Conservation (phyloP, 2,329 filamentous ascomycete species). For the Chrysosphaeria jannelii region DNA sequence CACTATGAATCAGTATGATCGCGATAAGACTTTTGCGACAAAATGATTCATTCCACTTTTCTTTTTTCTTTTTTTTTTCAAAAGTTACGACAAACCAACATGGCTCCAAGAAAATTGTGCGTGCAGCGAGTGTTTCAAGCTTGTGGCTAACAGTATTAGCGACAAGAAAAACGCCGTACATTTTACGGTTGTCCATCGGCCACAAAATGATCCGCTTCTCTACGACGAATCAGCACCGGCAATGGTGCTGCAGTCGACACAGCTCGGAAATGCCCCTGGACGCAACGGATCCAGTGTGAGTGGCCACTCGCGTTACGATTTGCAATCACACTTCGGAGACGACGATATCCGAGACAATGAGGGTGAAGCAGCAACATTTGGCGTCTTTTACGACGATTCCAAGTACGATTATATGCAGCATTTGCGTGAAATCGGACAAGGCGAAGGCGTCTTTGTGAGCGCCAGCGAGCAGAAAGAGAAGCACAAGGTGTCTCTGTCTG, state of each 20-base stretch:
- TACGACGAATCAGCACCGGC: constrained; percentile 70
- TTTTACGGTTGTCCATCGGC: constrained; percentile 81
- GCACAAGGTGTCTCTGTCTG: constrained; percentile 51
- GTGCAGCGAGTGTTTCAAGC: too few species aligned
- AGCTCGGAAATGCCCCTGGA: constrained; percentile 12
- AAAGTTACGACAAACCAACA: too few species aligned
- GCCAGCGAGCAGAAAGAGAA: constrained; percentile 35
- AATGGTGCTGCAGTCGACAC: constrained; percentile 58
- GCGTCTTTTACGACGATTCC: constrained; percentile 82
- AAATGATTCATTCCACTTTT: neutral
- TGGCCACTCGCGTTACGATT: constrained; percentile 22
- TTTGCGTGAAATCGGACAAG: constrained; percentile 57
- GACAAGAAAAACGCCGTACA: constrained; percentile 81
- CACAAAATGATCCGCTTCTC: constrained; percentile 90
- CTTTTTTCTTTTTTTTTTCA: constrained; percentile 2
- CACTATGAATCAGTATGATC: constrained; percentile 2
- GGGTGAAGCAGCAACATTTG: constrained; percentile 81
- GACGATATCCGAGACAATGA: constrained; percentile 54
- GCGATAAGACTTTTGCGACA: constrained; percentile 2
- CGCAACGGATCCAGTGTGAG: constrained; percentile 1
- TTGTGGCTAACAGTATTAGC: too few species aligned
- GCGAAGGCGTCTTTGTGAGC: constrained; percentile 59
- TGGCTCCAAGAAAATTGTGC: too few species aligned
- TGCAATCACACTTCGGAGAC: constrained; percentile 44
- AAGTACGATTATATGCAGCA: constrained; percentile 99